phyloP scores from a whole-genome alignment of 139 green algal genomes.

The Chlamydomonas urium region DNA sequence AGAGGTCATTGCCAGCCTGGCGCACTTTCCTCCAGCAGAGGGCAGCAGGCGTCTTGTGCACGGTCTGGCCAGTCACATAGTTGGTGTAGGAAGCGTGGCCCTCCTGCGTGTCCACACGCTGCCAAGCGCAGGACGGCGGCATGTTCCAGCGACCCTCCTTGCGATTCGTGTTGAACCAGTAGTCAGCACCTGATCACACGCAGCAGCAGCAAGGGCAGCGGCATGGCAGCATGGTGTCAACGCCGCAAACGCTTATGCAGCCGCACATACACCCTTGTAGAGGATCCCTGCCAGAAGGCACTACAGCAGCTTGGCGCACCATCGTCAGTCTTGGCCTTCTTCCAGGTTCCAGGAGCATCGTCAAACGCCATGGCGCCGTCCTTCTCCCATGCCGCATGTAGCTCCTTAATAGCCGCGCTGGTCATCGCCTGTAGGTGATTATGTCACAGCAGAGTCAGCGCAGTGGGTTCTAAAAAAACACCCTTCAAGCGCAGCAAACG shows the following conservation, averaged over 20 bases:
- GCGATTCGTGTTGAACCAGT: constrained; percentile 30
- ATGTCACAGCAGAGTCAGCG: no score
- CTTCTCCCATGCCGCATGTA: constrained; percentile 12
- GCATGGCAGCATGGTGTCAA: not conserved
- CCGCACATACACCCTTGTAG: no score
- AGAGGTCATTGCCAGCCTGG: constrained; percentile 12
- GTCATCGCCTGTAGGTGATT: constrained; percentile 16
- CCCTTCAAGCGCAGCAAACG: no score
- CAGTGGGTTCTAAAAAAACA: no score
- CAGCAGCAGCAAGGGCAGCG: no score
- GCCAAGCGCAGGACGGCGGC: constrained; percentile 33
- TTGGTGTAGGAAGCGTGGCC: constrained; percentile 34
- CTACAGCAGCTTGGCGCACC: no score
- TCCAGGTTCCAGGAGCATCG: constrained; percentile 31
- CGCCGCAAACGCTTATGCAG: no score
- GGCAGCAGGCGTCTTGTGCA: not conserved
- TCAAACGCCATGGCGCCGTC: constrained; percentile 31
- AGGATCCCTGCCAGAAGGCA: no score
- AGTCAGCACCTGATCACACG: constrained; percentile 18
- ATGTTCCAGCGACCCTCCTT: constrained; percentile 38
- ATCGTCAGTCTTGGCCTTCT: constrained; percentile 16
- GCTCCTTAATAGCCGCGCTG: not conserved
- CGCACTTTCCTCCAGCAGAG: constrained; percentile 19
- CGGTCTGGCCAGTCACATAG: constrained; percentile 29
- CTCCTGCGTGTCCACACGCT: constrained; percentile 26